Evolutionary conservation across 2,329 filamentous ascomycete genomes (phyloP).

Genomic region (Colletotrichum liriopes): DNA sequence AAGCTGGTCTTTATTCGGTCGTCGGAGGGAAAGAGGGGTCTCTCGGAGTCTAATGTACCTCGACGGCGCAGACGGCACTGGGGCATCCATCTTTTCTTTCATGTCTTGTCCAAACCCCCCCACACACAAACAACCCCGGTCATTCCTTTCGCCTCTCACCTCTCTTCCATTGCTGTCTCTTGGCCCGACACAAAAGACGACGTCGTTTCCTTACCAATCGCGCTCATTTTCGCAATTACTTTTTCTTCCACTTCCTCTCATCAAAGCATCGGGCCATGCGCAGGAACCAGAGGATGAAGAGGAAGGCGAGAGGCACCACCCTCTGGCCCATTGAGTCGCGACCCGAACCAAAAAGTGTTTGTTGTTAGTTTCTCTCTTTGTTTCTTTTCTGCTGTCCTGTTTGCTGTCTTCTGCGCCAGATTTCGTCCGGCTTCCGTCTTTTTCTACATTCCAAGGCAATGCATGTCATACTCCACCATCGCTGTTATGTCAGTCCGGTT

Average conservation of each 20-base stretch:
- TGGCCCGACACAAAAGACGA: not conserved
- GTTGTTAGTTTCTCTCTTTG: not conserved
- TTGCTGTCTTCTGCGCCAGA: not conserved
- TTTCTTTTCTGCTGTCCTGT: too few species aligned
- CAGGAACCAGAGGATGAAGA: not conserved
- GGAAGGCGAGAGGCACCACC: too few species aligned
- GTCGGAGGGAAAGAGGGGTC: not conserved
- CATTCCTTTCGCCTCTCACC: not conserved
- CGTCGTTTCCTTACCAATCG: constrained; percentile 6
- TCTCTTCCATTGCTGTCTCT: not conserved
- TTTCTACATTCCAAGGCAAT: not conserved
- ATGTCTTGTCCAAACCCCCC: not conserved
- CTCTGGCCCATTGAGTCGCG: too few species aligned
- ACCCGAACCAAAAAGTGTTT: not conserved
- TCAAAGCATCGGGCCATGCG: not conserved
- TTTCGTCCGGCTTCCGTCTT: not conserved
- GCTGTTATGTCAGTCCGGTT: not conserved
- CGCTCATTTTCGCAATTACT: not conserved
- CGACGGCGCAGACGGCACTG: not conserved
- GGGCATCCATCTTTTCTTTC: not conserved
- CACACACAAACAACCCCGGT: not conserved
- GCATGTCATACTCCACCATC: not conserved
- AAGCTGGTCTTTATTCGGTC: not conserved
- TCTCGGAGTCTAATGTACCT: not conserved
- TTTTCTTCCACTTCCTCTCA: not conserved